phyloP scores from a whole-genome alignment of 192 early-diverging fungal species.

The Chytriomyces sp. region DNA sequence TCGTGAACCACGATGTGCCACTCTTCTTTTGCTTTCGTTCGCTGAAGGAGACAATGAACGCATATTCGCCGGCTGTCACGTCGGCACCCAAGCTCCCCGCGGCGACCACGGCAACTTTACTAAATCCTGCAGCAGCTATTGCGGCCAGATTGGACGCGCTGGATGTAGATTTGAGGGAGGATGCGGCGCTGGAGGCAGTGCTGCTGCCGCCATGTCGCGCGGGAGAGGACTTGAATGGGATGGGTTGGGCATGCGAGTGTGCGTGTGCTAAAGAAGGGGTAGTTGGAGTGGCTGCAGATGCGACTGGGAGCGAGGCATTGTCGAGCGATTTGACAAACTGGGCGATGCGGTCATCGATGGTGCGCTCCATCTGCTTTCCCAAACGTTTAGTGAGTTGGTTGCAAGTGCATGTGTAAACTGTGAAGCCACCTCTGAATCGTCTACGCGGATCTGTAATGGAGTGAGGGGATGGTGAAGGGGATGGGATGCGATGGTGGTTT shows the following conservation, averaged over 20 bases:
- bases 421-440: constrained; percentile 33
- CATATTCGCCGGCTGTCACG: not conserved
- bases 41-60: constrained; percentile 39
- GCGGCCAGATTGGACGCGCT: constrained; percentile 7
- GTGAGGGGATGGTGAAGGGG: not conserved
- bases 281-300: no score
- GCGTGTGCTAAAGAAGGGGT: no score
- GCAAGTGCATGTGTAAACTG: not conserved
- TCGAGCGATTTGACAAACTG: constrained; percentile 34
- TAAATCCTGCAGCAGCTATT: not conserved
- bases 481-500: not conserved
- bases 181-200: not conserved
- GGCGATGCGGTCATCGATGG: constrained; percentile 40
- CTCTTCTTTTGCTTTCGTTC: constrained; percentile 41
- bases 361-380: constrained; percentile 22
- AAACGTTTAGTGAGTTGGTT: not conserved
- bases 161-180: not conserved
- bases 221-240: not conserved
- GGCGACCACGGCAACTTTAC: constrained; percentile 26
- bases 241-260: not conserved
- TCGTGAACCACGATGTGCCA: constrained; percentile 40
- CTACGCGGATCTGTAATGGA: constrained; percentile 34
- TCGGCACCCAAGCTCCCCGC: not conserved
- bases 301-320: not conserved
- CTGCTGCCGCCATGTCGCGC: not conserved